A percentile compares a stretch with the other conserved stretches of the same genome.
Evolutionary conservation across 1,139 yeast genomes (phyloP).

Genomic region (Geotrichum siamense): DNA sequence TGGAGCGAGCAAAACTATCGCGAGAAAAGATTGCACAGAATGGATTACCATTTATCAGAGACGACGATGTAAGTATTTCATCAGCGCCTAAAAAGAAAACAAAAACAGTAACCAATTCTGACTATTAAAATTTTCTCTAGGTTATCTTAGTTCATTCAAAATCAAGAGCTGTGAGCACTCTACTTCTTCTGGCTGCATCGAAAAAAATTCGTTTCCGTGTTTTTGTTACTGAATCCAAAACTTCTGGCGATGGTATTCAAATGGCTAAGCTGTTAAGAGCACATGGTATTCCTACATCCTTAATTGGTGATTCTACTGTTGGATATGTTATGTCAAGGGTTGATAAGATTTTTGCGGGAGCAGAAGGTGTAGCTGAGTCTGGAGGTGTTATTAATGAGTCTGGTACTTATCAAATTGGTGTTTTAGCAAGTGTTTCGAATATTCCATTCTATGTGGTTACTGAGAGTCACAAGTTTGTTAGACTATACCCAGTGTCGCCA

Average conservation of each 20-base stretch:
- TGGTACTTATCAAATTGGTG: constrained; percentile 93
- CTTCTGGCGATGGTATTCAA: constrained; percentile 68
- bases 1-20: constrained; percentile 84
- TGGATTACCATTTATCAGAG: constrained; percentile 85
- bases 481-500: constrained; percentile 91
- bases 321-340: constrained; percentile 88
- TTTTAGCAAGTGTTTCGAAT: constrained; percentile 80
- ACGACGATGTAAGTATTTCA: constrained; percentile 69
- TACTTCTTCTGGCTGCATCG: constrained; percentile 67
- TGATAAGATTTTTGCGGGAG: constrained; percentile 92
- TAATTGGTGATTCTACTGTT: constrained; percentile 89
- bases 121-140: no score
- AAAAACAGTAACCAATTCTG: background rate
- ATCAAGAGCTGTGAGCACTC: constrained; percentile 80
- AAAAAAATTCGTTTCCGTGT: constrained; percentile 79
- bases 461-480: constrained; percentile 90
- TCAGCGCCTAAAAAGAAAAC: background rate
- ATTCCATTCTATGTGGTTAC: constrained; percentile 93
- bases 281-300: constrained; percentile 83
- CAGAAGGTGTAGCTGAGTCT: constrained; percentile 98
- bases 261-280: constrained; percentile 65
- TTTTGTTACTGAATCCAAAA: constrained; percentile 87
- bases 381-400: constrained; percentile 97
- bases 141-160: constrained; percentile 78
- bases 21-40: constrained; percentile 81